Base-by-base conservation (phyloP, 1,139 yeast species). In the Hyphopichia burtonii region DNA sequence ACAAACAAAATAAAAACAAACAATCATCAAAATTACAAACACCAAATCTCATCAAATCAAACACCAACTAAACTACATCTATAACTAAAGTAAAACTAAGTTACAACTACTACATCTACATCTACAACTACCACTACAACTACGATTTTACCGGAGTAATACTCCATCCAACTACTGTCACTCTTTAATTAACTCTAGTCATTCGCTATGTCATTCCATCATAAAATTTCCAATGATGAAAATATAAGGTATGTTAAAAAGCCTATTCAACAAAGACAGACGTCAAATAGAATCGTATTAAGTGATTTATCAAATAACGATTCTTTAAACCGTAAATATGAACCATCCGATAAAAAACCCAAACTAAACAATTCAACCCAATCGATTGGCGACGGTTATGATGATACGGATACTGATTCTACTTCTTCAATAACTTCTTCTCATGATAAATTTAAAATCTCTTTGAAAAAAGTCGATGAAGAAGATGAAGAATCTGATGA, bases 231-330 rank as follows among this genome's bases (percentile, higher is more conserved):
- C n/a, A 25, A 25, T 32, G 41, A 38, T 28, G 41, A 38, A 34
- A 38, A 38, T 34, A 20, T 38, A 22, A 32, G 31, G 30, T 33
- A 20, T 23, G 8, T 28, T 18, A 7, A 14, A 9, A 32, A 38
- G 5, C 25, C 14, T 20, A 20, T 20, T 27, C 41, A n/a, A 16
- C 28, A 25, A 17, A 31, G 35, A 6, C 23, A 20, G 5, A 6
- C 23, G 5, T 20, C 23, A 20, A 20, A 20, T 20, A 33, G 41
- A 32, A 18, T 25, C 6, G 41, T 31, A 7, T 34, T 38, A 19
- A 33, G 41, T 22, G 37, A 38, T 20, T 33, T 38, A 16, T 27
- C 36, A 11, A 34, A 20, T 23, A 38, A 38, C 20, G 38, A 36
- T 9, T 18, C 36, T 20, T 17, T 18, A 5, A 33, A 20, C 20